phyloP scores from a whole-genome alignment of 768 basidiomycete genomes.

The Psilocybe subaeruginosa region DNA sequence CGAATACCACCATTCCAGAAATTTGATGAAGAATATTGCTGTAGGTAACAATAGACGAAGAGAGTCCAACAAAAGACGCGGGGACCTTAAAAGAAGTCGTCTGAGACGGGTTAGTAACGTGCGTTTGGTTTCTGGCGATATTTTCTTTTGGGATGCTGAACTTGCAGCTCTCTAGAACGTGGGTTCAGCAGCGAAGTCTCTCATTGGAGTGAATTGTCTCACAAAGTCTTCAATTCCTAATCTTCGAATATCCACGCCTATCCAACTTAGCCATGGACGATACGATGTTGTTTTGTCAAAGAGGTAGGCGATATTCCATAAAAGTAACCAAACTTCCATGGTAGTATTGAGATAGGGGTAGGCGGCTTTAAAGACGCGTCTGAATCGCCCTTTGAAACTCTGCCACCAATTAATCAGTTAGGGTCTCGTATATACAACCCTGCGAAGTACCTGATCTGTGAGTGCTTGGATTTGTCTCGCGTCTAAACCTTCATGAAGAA shows the following conservation, averaged over 20 bases:
- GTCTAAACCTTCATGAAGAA: slow-evolving; percentile 57
- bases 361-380: slow-evolving; percentile 64
- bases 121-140: slow-evolving; percentile 29
- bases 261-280: slow-evolving; percentile 89
- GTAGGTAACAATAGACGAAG: slow-evolving; percentile 80
- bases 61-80: slow-evolving; percentile 73
- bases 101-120: slow-evolving; percentile 47
- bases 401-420: slow-evolving; percentile 24
- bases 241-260: slow-evolving; percentile 82
- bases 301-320: slow-evolving; percentile 87
- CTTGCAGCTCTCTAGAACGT: slow-evolving; percentile 43
- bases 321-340: slow-evolving; percentile 82
- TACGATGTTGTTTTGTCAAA: slow-evolving; percentile 87
- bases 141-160: slow-evolving; percentile 31
- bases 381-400: slow-evolving; percentile 56
- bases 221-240: slow-evolving; percentile 81
- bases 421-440: neutral
- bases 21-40: slow-evolving; percentile 94
- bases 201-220: slow-evolving; percentile 28
- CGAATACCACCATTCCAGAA: slow-evolving; percentile 99
- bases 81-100: slow-evolving; percentile 52
- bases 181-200: neutral
- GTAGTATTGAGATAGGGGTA: slow-evolving; percentile 85
- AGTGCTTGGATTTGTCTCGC: slow-evolving; percentile 46
- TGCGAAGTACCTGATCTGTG: slow-evolving; percentile 52